Percentiles rank a stretch among this genome's conserved stretches.
These are phyloP conservation scores for Logfia minima DNA, from an alignment of 129 eudicot genomes.

Conservation along the genomic window DNA sequence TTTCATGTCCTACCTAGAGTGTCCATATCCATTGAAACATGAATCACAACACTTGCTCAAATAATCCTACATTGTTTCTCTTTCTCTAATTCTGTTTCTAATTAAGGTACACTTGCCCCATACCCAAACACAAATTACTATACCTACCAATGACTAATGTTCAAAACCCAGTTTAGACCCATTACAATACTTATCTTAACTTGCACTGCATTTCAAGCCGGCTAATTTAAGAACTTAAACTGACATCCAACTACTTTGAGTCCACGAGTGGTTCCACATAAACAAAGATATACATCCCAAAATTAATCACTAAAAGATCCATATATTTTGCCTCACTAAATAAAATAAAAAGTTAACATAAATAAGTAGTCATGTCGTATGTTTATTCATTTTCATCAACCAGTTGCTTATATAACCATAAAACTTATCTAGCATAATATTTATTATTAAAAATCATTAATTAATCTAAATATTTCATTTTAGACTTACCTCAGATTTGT, in stretches of 20 bases:
- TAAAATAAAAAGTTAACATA: background rate
- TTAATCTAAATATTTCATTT: background rate
- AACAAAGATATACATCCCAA: background rate
- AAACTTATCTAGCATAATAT: background rate
- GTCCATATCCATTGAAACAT: background rate
- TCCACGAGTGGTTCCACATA: too few relatives aligned
- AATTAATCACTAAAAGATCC: too few relatives aligned
- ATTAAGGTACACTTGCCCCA: background rate
- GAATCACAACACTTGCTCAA: background rate
- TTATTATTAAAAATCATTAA: background rate
- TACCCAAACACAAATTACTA: background rate
- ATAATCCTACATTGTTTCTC: background rate
- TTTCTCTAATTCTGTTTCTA: background rate
- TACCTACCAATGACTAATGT: background rate
- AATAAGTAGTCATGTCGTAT: background rate
- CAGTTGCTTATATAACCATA: background rate
- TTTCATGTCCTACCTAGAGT: too few relatives aligned
- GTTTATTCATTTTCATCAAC: background rate
- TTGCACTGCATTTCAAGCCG: background rate
- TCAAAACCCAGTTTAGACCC: background rate
- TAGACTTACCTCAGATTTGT: constrained; percentile 3
- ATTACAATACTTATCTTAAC: background rate
- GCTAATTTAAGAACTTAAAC: background rate
- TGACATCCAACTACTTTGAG: background rate
- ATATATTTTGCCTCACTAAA: too few relatives aligned